A percentile compares a stretch with the other conserved stretches of the same genome.
Evolutionary conservation across 1,139 yeast genomes (phyloP).

Genomic region (Scheffersomyces cryptocercus): DNA sequence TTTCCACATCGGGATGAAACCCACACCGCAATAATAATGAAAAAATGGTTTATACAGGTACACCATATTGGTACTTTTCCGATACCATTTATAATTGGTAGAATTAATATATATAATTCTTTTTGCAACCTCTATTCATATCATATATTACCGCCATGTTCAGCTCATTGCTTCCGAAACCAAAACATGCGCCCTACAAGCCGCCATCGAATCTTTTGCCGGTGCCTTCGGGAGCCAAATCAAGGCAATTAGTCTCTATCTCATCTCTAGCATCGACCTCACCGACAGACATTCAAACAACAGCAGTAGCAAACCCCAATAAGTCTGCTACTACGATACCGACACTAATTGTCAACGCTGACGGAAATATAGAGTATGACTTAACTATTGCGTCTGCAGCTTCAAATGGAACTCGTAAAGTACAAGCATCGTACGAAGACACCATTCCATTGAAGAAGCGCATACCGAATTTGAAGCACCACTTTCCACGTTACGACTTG

Average conservation of each 20-base stretch:
- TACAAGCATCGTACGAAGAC: conserved; percentile 35
- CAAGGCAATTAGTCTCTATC: too few species aligned
- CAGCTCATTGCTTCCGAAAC: conserved; percentile 34
- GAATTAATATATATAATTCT: too few species aligned
- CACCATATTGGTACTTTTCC: too few species aligned
- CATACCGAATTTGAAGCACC: conserved; percentile 42
- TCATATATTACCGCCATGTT: conserved; percentile 22
- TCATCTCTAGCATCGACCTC: neutral
- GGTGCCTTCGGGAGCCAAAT: too few species aligned
- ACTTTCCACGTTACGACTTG: conserved; percentile 36
- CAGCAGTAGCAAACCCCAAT: neutral
- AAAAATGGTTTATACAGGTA: too few species aligned
- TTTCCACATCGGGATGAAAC: too few species aligned
- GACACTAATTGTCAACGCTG: conserved; percentile 25
- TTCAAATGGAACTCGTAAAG: conserved; percentile 8
- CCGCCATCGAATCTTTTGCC: conserved; percentile 1
- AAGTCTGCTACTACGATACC: conserved; percentile 1
- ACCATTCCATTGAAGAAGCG: conserved; percentile 43
- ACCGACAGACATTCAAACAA: neutral
- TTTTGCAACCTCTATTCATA: too few species aligned
- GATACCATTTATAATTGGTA: too few species aligned
- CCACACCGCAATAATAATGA: too few species aligned
- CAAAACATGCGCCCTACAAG: conserved; percentile 24
- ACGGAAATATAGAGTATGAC: conserved; percentile 31
- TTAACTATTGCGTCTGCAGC: conserved; percentile 24